Conservation (phyloP, 345 rosid genomes). For the Carallia pectinifolia region DNA sequence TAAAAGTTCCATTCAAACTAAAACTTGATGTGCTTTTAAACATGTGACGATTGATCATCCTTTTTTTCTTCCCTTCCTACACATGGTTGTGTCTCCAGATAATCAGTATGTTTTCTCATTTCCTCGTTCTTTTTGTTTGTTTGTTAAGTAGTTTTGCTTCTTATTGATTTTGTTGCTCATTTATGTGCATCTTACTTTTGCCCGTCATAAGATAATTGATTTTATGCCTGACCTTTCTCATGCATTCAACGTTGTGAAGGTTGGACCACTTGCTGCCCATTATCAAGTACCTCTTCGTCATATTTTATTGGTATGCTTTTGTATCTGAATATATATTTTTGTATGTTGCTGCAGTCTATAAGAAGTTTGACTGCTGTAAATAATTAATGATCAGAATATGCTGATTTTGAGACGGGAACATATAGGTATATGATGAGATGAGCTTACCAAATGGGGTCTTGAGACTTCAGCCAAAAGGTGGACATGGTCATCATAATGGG, state of each 20-base stretch:
- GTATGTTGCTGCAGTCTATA: background rate
- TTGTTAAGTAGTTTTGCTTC: background rate
- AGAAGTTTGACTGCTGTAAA: background rate
- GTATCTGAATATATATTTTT: background rate
- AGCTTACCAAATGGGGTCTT: slow-evolving; percentile 87
- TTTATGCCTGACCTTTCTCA: slow-evolving; percentile 10
- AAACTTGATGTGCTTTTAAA: no score
- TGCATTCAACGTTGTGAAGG: slow-evolving; percentile 39
- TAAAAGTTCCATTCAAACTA: no score
- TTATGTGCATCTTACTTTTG: background rate
- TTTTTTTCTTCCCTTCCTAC: background rate
- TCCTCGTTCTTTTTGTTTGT: background rate
- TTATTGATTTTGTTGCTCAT: no score
- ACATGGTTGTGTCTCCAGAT: background rate
- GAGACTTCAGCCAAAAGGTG: slow-evolving; percentile 83
- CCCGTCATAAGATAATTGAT: background rate
- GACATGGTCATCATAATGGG: slow-evolving; percentile 93
- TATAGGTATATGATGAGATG: slow-evolving; percentile 82
- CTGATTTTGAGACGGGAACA: slow-evolving; percentile 11
- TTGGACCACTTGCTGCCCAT: slow-evolving; percentile 88
- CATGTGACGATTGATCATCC: no score
- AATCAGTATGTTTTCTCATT: background rate
- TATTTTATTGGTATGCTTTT: slow-evolving; percentile 60
- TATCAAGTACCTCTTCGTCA: slow-evolving; percentile 90
- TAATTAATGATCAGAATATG: background rate